Base-by-base conservation (phyloP, 371 early-diverging fungal species). In the Saksenaea oblongispora region DNA sequence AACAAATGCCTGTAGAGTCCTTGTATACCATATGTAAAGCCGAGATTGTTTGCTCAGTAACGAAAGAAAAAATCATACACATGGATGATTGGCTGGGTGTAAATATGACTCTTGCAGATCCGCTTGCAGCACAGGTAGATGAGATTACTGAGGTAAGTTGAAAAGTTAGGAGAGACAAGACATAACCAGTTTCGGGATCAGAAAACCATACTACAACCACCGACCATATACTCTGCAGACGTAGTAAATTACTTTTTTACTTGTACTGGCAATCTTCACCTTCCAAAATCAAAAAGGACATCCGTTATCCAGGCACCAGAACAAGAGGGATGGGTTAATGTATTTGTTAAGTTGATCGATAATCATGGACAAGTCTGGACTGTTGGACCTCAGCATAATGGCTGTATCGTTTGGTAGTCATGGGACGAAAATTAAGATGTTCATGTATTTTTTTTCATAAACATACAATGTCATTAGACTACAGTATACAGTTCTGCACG, bases 321-420 rank as follows among this genome's bases (percentile, higher is more conserved):
- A 31, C 66, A 34, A 35, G 76, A 70, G 24, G 76, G 62, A 11
- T 76, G 76, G 76, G 63, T 76, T 2, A 76, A 76, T 54, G 63
- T 76, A 5, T 64, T 67, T 47, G 70, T 73, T 1, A 66, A 67
- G 28, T 34, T 70, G 13, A 31, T 73, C 14, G 74, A 73, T 61
- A 63, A 63, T 8, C 26, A 61, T 39, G 62, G 64, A 2, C 62
- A 61, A 36, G 59, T 65, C 3, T 73, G 74, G 74, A 58, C 67
- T 26, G 56, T 60, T 24, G 74, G 74, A 11, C 70, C 74, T 24
- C 58, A 64, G 18, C 61, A 67, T 57, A 67, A 67, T 47, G 66
- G 74, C 14, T 61, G 65, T 11, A 47, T 47, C n/a, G n/a, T 10
- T 35, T 75, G 61, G 61, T 85, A 47, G 17, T 14, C 42, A 47